Evolutionary conservation across 2,329 filamentous ascomycete species (phyloP), one percentile per base, ranked within the genome.

Genomic region (Trichoderma pleuroti): DNA sequence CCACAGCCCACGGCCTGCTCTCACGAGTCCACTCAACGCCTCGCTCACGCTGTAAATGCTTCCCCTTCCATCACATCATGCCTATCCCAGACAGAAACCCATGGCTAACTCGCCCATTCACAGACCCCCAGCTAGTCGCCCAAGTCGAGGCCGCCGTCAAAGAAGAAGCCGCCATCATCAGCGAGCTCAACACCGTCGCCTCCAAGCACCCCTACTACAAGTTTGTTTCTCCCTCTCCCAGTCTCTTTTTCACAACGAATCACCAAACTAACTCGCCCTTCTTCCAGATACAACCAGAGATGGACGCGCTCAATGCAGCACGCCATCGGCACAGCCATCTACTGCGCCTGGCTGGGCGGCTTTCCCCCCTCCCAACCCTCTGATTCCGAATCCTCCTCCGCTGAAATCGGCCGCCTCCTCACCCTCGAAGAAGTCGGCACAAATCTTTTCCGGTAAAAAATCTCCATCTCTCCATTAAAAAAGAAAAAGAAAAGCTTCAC

Each of bases 131-230:
- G 5, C 85, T 98, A 39, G 85, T 97, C 56, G 84, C 86, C 12
- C 87, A 92, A 74, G 90, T 93, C 1, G 88, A 93, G 72, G 87
- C 88, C n/a, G 84, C 84, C 70, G 92, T 98, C 78, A 84, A 87
- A 73, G 87, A 92, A 42, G 90, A 97, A 80, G 87, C 92, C 70
- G 84, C 88, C 61, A 91, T 91, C 57, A 87, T 98, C 59, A 82
- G 84, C 70, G 89, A 91, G 74, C 88, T 99, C 57, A 87, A 89
- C 72, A 82, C 86, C 68, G 87, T 93, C 68, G 93, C 94, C 2
- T 94, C 93, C 30, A 87, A 92, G 79, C 91, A 97, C 77, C 95
- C 96, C 0, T 99, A 98, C 85, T 99, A 98, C 89, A 98, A 97
- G 87, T 98, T 26, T 6, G 49, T 39, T 24, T 12, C 10, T 24